phyloP scores from a whole-genome alignment of 2,329 filamentous ascomycete genomes.

The Trichoderma sp. region DNA sequence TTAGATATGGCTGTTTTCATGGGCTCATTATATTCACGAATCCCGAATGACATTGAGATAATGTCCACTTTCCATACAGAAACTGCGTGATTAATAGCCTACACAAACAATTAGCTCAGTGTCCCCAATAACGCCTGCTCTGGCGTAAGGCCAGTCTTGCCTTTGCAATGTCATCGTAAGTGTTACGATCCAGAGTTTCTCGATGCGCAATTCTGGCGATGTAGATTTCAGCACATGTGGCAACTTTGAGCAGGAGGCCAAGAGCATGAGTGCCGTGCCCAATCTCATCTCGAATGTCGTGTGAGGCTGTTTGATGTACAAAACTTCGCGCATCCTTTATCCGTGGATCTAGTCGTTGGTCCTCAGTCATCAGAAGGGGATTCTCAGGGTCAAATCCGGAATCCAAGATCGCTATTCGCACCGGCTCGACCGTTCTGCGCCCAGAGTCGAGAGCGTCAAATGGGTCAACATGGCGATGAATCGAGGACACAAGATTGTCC shows the following conservation, averaged over 20 bases:
- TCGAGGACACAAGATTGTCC: background rate
- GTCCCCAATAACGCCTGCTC: background rate
- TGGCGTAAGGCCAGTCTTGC: background rate
- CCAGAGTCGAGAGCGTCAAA: background rate
- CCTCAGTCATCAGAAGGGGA: background rate
- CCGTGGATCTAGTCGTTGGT: background rate
- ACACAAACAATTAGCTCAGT: background rate
- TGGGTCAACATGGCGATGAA: background rate
- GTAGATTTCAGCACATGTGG: background rate
- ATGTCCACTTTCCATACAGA: background rate
- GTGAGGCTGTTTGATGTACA: background rate
- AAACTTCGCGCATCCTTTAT: background rate
- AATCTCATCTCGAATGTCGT: background rate
- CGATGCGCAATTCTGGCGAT: background rate
- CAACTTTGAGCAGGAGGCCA: background rate
- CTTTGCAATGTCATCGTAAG: background rate
- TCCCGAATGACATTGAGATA: background rate
- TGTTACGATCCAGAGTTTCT: background rate
- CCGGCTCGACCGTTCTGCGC: background rate
- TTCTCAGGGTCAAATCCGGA: background rate
- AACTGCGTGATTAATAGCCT: background rate
- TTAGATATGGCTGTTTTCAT: background rate
- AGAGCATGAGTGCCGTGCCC: slow-evolving; percentile 6
- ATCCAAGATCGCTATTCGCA: slow-evolving; percentile 7
- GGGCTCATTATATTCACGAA: background rate